Evolutionary conservation across 2,329 filamentous ascomycete species (phyloP).

Genomic region (Colletotrichum brevisporum): DNA sequence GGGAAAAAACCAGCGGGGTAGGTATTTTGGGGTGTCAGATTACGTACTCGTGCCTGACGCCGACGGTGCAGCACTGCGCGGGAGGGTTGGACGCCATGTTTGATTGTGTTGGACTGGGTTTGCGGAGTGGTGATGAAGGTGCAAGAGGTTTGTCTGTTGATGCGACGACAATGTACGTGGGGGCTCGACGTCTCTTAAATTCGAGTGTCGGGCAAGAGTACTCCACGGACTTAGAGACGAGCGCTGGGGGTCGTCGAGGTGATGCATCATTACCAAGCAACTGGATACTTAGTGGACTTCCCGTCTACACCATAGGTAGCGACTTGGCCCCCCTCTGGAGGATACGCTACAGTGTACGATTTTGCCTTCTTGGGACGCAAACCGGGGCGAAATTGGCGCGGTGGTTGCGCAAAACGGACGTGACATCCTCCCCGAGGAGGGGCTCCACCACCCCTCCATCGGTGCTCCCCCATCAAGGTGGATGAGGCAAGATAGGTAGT

Average conservation of each 20-base stretch:
- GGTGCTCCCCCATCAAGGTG: too few species aligned
- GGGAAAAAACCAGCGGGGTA: constrained; percentile 20
- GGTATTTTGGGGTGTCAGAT: not conserved
- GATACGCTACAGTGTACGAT: constrained; percentile 7
- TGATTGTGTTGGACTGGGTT: constrained; percentile 11
- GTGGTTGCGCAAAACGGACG: constrained; percentile 9
- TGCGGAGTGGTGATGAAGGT: not conserved
- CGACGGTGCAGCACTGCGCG: constrained; percentile 65
- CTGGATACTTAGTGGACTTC: constrained; percentile 1
- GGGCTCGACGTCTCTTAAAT: not conserved
- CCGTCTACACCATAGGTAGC: too few species aligned
- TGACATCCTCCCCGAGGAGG: not conserved
- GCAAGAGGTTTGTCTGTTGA: not conserved
- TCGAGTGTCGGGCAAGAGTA: constrained; percentile 10
- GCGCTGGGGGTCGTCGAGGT: constrained; percentile 24
- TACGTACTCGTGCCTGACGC: constrained; percentile 68
- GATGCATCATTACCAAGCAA: constrained; percentile 38
- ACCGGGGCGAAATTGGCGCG: constrained; percentile 10
- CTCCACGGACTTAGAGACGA: constrained; percentile 8
- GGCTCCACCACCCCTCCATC: constrained; percentile 7
- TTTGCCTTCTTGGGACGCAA: constrained; percentile 4
- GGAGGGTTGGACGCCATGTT: constrained; percentile 69
- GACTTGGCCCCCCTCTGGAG: constrained; percentile 7
- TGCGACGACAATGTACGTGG: not conserved
- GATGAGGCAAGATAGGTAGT: constrained; percentile 13